phyloP scores from a whole-genome alignment of 176 grass and related monocot genomes.

The Cocos nucifera region DNA sequence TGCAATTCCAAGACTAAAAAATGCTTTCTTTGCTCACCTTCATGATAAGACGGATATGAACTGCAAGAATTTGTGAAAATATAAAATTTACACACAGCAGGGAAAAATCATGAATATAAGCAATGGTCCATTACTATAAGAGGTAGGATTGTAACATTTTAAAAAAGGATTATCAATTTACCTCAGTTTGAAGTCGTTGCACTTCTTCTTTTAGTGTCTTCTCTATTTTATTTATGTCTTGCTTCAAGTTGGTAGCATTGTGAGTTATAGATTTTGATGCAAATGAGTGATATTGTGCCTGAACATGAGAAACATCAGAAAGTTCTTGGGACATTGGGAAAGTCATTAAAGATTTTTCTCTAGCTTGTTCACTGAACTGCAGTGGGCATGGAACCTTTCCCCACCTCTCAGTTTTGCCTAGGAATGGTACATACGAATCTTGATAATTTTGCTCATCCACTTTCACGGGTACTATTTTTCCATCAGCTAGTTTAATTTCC shows the following conservation, averaged over 20 bases:
- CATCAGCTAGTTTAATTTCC: conserved; percentile 39
- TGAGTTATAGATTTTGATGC: conserved; percentile 10
- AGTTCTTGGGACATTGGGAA: conserved; percentile 20
- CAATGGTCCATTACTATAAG: no score
- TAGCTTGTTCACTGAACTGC: conserved; percentile 35
- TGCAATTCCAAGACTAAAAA: no score
- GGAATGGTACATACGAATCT: conserved; percentile 3
- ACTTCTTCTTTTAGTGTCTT: conserved; percentile 59
- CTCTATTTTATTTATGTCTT: conserved; percentile 38
- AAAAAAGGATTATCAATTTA: conserved; percentile 14
- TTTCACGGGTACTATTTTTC: conserved; percentile 31
- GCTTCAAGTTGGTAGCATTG: conserved; percentile 29
- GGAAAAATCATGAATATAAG: no score
- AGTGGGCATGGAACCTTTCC: conserved; percentile 68
- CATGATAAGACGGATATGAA: no score
- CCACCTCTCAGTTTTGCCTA: conserved; percentile 47
- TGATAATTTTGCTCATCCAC: conserved; percentile 24
- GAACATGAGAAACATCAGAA: conserved; percentile 11
- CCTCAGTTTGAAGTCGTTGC: conserved; percentile 55
- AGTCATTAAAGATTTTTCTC: conserved; percentile 22
- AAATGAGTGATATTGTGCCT: conserved; percentile 8
- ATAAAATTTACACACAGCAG: no score
- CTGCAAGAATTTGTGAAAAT: no score
- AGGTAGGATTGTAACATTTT: no score
- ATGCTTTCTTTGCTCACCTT: no score